Evolutionary conservation across 2,329 filamentous ascomycete genomes (phyloP).

Genomic region (Nannizziopsis arthrosporioides): DNA sequence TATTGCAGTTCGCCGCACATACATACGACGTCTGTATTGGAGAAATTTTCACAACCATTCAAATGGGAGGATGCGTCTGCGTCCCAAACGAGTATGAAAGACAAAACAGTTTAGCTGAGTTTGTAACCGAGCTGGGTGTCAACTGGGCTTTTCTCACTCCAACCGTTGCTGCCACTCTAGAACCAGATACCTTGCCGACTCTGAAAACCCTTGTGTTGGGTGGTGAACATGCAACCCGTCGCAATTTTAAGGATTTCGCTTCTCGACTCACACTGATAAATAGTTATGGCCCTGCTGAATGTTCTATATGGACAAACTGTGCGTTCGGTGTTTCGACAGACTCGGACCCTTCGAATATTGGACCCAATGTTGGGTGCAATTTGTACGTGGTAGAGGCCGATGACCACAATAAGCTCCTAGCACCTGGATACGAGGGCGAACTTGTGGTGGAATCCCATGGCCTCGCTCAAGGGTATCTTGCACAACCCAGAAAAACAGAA

Average conservation of each 20-base stretch:
- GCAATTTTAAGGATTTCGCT: conserved; percentile 19
- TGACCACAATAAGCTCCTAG: conserved; percentile 27
- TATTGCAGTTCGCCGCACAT: conserved; percentile 34
- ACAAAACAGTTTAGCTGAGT: too few species aligned
- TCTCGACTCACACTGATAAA: conserved; percentile 27
- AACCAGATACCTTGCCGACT: too few species aligned
- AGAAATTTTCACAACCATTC: conserved; percentile 23
- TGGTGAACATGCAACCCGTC: conserved; percentile 19
- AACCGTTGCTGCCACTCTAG: too few species aligned
- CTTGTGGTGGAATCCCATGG: conserved; percentile 46
- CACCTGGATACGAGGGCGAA: background rate
- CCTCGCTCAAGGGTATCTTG: conserved; percentile 27
- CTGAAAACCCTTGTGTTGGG: conserved; percentile 28
- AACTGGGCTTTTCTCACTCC: conserved; percentile 46
- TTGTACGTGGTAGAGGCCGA: conserved; percentile 30
- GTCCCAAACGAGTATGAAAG: too few species aligned
- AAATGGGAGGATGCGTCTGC: conserved; percentile 34
- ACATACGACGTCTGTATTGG: conserved; percentile 33
- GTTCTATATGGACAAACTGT: background rate
- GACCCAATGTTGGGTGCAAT: conserved; percentile 19
- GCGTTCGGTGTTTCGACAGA: background rate
- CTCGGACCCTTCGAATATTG: conserved; percentile 10
- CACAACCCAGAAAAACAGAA: conserved; percentile 43
- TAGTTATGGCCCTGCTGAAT: conserved; percentile 21
- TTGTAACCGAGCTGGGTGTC: conserved; percentile 34